Evolutionary conservation across 2,329 filamentous ascomycete genomes (phyloP), one percentile per base, ranked within the genome.

Genomic region (Penicillium freii): DNA sequence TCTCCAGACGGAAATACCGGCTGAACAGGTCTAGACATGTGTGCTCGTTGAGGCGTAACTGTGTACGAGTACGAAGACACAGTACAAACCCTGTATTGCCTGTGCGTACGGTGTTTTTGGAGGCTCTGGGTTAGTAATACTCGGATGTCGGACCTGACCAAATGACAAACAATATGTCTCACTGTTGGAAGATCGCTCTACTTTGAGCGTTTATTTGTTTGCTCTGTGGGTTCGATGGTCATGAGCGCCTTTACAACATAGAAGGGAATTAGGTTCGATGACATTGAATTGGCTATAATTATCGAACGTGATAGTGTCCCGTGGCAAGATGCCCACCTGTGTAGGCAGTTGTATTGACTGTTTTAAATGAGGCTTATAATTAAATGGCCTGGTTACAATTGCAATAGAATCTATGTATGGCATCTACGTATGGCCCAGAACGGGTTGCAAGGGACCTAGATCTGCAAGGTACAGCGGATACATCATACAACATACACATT

Each of bases 381-480:
- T 10, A 23, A 33, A 23, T 33, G 7, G 27, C 17, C 29, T 3
- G 5, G 15, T 25, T 25, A 17, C 31, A 23, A 47, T 34, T 5
- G 21, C 15, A 47, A 29, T 48, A 13, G 27, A 42, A 38, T 19
- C 6, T 31, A 13, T 31, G 29, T 29, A 33, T 31, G 29, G 29
- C 29, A 31, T 31, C 29, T 31, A 31, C 10, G 29, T 29, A 11
- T 54, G 44, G 33, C 36, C 47, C 21, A 42, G 19, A 27, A 34
- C 25, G 17, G 5, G 45, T 46, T 56, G 49, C 43, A 46, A 54
- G 54, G 54, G 54, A 39, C 43, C 43, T 49, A n/a, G 21, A 48
- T 39, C 44, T 57, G 55, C 55, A 54, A 57, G 55, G 55, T 23
- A 43, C 50, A 49, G 1, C 19, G 8, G 31, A 49, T 54, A 29